Conservation (phyloP, 148 eudicot species). For the Amaranthus cruentus region DNA sequence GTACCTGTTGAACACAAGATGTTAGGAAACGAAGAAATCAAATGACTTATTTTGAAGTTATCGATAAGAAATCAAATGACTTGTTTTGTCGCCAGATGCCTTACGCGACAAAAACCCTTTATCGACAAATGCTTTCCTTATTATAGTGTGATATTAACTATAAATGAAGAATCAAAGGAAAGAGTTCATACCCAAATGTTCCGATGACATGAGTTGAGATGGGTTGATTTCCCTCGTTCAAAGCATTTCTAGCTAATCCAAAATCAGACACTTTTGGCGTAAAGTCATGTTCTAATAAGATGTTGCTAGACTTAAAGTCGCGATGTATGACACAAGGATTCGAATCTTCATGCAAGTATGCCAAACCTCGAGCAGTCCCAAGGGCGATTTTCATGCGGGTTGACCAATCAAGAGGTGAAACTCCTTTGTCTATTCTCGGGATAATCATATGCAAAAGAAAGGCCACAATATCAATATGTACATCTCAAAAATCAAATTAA, state of each 20-base stretch:
- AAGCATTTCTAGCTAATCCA: constrained; percentile 79
- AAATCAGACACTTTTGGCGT: constrained; percentile 96
- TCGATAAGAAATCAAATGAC: no score
- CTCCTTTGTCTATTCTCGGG: constrained; percentile 63
- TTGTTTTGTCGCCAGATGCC: no score
- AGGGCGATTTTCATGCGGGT: constrained; percentile 88
- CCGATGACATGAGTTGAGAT: constrained; percentile 95
- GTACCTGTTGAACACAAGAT: constrained; percentile 43
- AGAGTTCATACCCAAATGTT: constrained; percentile 76
- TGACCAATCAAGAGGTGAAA: constrained; percentile 74
- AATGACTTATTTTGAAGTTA: not conserved
- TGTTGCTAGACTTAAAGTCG: constrained; percentile 97
- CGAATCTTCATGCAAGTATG: constrained; percentile 96
- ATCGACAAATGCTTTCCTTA: no score
- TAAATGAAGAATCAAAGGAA: not conserved
- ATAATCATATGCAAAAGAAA: constrained; percentile 2
- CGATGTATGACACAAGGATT: constrained; percentile 96
- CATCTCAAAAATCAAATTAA: not conserved
- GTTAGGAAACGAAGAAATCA: not conserved
- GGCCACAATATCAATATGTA: not conserved
- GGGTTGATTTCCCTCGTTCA: constrained; percentile 63
- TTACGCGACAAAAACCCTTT: no score
- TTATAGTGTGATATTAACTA: not conserved
- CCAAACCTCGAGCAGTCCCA: constrained; percentile 91
- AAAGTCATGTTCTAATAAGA: constrained; percentile 84